Evolutionary conservation across 257 asterid species (phyloP).

Genomic region (Solanum virginianum): DNA sequence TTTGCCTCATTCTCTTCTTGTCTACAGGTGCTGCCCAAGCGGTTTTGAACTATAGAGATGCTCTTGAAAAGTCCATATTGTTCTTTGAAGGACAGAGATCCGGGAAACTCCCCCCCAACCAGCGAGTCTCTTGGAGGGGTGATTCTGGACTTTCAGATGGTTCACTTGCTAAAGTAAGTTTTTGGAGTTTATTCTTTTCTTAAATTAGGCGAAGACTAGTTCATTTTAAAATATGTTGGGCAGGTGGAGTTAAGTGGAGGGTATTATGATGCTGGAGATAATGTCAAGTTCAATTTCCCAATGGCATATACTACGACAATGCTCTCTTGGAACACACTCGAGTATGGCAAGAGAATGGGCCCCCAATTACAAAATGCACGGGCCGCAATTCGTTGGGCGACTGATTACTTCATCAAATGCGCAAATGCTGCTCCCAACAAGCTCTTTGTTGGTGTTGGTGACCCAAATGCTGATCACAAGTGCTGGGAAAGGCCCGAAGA

Average conservation of each 20-base stretch:
- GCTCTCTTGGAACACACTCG: constrained; percentile 72
- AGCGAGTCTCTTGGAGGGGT: constrained; percentile 49
- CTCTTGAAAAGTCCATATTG: constrained; percentile 64
- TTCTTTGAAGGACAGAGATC: constrained; percentile 93
- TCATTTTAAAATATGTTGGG: not conserved
- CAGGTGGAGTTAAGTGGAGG: constrained; percentile 89
- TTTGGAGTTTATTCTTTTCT: no score
- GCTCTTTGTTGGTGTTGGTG: constrained; percentile 84
- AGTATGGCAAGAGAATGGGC: constrained; percentile 56
- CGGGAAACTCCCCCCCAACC: constrained; percentile 40
- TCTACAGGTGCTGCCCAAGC: constrained; percentile 9
- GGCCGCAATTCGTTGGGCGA: constrained; percentile 71
- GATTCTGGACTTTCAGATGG: constrained; percentile 70
- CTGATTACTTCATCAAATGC: constrained; percentile 77
- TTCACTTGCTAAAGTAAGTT: constrained; percentile 31
- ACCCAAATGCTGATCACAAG: constrained; percentile 62
- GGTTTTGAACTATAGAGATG: constrained; percentile 52
- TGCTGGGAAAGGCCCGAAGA: constrained; percentile 96
- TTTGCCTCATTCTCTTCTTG: constrained; percentile 1
- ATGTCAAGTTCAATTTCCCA: constrained; percentile 77
- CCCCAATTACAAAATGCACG: constrained; percentile 27
- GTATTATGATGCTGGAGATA: constrained; percentile 89
- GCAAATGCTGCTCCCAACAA: constrained; percentile 59
- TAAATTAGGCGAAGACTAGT: not conserved
- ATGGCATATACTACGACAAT: constrained; percentile 86